Base-by-base conservation (phyloP, 257 asterid species). In the Jacaranda copaia region DNA sequence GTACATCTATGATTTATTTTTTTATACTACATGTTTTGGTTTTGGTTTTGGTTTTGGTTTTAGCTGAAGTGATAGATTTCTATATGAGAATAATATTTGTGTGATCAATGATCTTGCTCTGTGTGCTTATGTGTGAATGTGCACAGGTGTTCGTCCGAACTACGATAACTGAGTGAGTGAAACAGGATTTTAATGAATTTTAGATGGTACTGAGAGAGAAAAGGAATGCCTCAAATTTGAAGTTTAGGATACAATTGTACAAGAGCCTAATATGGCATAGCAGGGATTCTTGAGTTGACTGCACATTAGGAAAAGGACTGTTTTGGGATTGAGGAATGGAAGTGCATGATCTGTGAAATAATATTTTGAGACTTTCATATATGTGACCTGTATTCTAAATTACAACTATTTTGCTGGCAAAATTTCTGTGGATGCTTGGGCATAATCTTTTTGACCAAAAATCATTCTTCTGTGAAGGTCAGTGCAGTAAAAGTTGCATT, bases 401-500 rank as follows among this genome's bases (percentile, higher is more conserved):
- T 60, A 53, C 65, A 60, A 5, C 65, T 19, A 25, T 5, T 51
- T 57, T 35, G 64, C 78, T 15, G 59, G 40, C 66, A 56, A 56
- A 4, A 59, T 52, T 59, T 64, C 18, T 56, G 43, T 42, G 45
- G 60, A 49, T 39, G 15, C 19, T 55, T 67, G 36, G 80, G 69
- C 59, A 52, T 70, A 39, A 35, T 79, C 43, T 66, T 57, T 46
- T 25, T 42, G 8, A 75, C 60, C 73, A 8, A 15, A 19, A 57
- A 68, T 85, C n/a, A 9, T 56, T 79, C 39, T 18, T 83, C 25
- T 73, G 43, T 85, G 80, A 74, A 96, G 99, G 98, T 93, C 74
- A 96, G 98, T 16, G 96, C 99, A 52, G 96, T 93, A 51, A 93
- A 93, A 87, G 97, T 89, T 75, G 96, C 97, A 49, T 81, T 89